Evolutionary conservation across 352 stramenopile species (phyloP).

Genomic region (Elongisporangium undulatum): DNA sequence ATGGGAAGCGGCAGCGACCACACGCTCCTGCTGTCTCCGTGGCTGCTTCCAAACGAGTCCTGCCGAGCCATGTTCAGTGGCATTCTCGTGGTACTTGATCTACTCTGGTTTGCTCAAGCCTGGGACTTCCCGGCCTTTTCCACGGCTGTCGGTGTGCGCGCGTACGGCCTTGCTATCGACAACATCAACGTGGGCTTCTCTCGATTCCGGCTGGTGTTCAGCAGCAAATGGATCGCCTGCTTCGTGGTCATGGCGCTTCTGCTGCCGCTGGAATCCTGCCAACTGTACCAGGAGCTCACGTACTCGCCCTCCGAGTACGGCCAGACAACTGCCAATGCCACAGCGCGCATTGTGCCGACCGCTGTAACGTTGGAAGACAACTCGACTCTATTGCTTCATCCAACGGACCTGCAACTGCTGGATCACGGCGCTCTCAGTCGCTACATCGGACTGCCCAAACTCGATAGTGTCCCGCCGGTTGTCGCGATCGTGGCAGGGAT

Average conservation of each 20-base stretch:
- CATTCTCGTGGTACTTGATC: slow-evolving; percentile 31
- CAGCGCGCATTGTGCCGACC: slow-evolving; percentile 19
- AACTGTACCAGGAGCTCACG: slow-evolving; percentile 35
- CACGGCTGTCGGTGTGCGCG: slow-evolving; percentile 18
- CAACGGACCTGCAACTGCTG: slow-evolving; percentile 11
- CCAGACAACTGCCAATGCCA: slow-evolving; percentile 20
- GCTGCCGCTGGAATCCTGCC: slow-evolving; percentile 42
- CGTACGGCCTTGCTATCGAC: slow-evolving; percentile 40
- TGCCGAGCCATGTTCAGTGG: slow-evolving; percentile 31
- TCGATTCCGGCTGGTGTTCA: slow-evolving; percentile 18
- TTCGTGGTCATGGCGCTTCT: slow-evolving; percentile 50
- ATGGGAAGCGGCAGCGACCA: slow-evolving; percentile 6
- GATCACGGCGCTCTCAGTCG: slow-evolving; percentile 37
- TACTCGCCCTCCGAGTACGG: slow-evolving; percentile 32
- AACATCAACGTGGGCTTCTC: slow-evolving; percentile 15
- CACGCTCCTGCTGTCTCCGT: slow-evolving; percentile 6
- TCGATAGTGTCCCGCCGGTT: slow-evolving; percentile 37
- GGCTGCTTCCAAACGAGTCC: slow-evolving; percentile 28
- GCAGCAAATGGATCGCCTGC: slow-evolving; percentile 36
- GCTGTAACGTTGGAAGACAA: slow-evolving; percentile 4
- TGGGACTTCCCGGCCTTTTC: slow-evolving; percentile 46
- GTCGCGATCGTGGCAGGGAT: slow-evolving; percentile 19
- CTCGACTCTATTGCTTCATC: slow-evolving; percentile 8
- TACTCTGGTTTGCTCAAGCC: slow-evolving; percentile 49
- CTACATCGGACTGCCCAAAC: slow-evolving; percentile 42